Percentiles rank a stretch among this genome's conserved stretches.
Evolutionary conservation across 495 filamentous ascomycete genomes (phyloP).

Genomic region (Penicillium silybi): DNA sequence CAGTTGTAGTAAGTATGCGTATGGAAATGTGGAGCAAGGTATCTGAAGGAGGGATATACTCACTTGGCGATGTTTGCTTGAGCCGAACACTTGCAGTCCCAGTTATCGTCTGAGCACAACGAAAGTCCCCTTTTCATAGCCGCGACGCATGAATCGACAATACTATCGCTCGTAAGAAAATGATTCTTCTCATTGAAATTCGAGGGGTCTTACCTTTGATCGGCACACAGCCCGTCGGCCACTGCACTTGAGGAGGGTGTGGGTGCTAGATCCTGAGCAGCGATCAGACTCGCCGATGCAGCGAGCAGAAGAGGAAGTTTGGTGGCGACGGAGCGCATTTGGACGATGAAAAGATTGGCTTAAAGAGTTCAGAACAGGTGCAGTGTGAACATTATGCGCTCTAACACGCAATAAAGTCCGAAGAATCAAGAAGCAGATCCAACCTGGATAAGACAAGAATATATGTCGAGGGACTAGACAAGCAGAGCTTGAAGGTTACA

Average conservation of each 20-base stretch:
- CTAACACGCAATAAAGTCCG: not conserved
- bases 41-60: not conserved
- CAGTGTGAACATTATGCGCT: not conserved
- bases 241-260: slow-evolving; percentile 2
- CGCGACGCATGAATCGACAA: slow-evolving; percentile 18
- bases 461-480: not conserved
- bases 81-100: slow-evolving; percentile 27
- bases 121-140: slow-evolving; percentile 13
- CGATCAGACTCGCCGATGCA: slow-evolving; percentile 1
- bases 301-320: slow-evolving; percentile 6
- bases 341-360: not conserved
- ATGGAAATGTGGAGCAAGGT: not conserved
- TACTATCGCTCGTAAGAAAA: slow-evolving; percentile 8
- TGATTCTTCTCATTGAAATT: not conserved
- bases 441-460: not conserved
- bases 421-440: not conserved
- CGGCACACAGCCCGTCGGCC: slow-evolving; percentile 5
- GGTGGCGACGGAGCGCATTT: not conserved
- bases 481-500: not conserved
- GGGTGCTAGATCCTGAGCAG: slow-evolving; percentile 12
- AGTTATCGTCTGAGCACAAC: slow-evolving; percentile 13
- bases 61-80: slow-evolving; percentile 25
- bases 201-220: slow-evolving; percentile 8
- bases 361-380: not conserved
- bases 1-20: not conserved